Evolutionary conservation across 192 early-diverging fungal species (phyloP).

Genomic region (Entomortierella chlamydospora): DNA sequence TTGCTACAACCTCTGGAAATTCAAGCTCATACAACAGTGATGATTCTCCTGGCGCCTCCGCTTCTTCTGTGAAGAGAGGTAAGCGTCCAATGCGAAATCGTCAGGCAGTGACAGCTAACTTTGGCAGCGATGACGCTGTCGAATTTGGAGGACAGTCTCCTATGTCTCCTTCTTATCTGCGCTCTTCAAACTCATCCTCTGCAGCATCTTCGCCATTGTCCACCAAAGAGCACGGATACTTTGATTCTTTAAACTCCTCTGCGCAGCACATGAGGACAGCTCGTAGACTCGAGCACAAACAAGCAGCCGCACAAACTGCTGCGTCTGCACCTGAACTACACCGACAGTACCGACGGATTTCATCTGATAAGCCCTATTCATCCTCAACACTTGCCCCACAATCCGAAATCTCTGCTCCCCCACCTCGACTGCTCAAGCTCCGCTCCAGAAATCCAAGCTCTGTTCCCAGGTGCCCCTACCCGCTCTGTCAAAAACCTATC

Average conservation of each 20-base stretch:
- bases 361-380: background rate
- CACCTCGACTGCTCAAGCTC: conserved; percentile 35
- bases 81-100: conserved; percentile 11
- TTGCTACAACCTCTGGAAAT: conserved; percentile 8
- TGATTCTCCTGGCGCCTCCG: background rate
- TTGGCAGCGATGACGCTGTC: background rate
- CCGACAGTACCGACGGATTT: background rate
- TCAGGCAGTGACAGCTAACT: background rate
- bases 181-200: conserved; percentile 7
- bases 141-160: conserved; percentile 19
- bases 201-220: background rate
- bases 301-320: conserved; percentile 10
- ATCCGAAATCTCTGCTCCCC: conserved; percentile 35
- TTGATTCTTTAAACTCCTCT: background rate
- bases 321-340: conserved; percentile 31
- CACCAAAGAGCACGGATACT: background rate
- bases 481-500: conserved; percentile 44
- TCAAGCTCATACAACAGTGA: background rate
- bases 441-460: conserved; percentile 43
- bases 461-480: conserved; percentile 34
- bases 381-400: conserved; percentile 3
- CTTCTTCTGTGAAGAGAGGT: conserved; percentile 7
- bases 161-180: conserved; percentile 20
- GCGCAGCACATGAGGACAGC: background rate
- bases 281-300: conserved; percentile 33